A percentile compares a stretch with the other conserved stretches of the same genome.
phyloP scores from a whole-genome alignment of 2,329 filamentous ascomycete species.

The Neopestalotiopsis clavispora region DNA sequence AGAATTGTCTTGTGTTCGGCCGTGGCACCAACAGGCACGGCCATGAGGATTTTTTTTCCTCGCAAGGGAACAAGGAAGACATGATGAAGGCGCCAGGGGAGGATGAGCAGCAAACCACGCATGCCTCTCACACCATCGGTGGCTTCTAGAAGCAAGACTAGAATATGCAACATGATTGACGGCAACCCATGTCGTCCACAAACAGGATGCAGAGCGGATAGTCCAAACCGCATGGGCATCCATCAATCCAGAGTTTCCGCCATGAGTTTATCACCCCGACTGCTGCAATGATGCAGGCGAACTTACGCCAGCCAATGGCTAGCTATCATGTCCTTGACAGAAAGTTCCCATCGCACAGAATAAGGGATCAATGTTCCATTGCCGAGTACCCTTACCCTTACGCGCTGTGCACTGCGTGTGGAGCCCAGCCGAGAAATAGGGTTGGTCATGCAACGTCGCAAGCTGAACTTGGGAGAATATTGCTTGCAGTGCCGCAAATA shows the following conservation, averaged over 20 bases:
- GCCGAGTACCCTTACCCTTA: neutral
- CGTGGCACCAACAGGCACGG: neutral
- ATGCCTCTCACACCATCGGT: neutral
- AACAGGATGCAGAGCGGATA: neutral
- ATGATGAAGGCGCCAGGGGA: too few species aligned
- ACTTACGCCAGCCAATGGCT: neutral
- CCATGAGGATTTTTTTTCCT: neutral
- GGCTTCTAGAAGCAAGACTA: constrained; percentile 8
- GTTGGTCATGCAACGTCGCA: constrained; percentile 1
- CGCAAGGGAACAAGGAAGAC: neutral
- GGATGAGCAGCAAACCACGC: neutral
- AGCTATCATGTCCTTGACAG: neutral
- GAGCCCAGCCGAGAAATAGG: neutral
- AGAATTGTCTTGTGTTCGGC: neutral
- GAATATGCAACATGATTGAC: neutral
- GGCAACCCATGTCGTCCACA: neutral
- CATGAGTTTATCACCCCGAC: neutral
- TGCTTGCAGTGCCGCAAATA: neutral
- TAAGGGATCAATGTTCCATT: neutral
- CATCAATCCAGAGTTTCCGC: neutral
- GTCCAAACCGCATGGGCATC: neutral
- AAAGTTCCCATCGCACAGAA: neutral
- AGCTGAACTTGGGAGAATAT: neutral
- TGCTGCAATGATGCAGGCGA: neutral
- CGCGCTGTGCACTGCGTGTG: neutral